Conservation (phyloP, 2,329 filamentous ascomycete genomes). For the Blastomyces percursus region DNA sequence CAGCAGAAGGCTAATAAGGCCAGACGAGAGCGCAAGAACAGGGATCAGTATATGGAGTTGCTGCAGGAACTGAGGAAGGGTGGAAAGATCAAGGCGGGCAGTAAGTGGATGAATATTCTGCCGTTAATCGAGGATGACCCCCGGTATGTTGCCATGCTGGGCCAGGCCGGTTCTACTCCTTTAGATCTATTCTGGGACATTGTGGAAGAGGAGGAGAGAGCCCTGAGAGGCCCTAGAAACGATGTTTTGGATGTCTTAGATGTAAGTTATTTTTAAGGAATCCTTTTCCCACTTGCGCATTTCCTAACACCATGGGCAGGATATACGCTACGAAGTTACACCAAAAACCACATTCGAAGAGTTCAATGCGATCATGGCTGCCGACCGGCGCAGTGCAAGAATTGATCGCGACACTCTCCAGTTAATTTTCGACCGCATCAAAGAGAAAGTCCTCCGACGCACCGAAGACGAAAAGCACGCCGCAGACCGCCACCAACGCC, state of each 20-base stretch:
- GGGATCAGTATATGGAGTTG: slow-evolving; percentile 67
- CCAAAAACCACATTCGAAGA: slow-evolving; percentile 79
- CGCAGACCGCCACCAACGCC: slow-evolving; percentile 73
- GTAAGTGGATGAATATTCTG: slow-evolving; percentile 78
- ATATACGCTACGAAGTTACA: slow-evolving; percentile 84
- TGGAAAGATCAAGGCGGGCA: slow-evolving; percentile 77
- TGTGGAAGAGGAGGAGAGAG: slow-evolving; percentile 83
- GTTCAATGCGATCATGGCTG: slow-evolving; percentile 69
- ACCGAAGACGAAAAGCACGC: slow-evolving; percentile 74
- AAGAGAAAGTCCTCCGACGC: slow-evolving; percentile 73
- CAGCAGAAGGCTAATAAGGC: slow-evolving; percentile 71
- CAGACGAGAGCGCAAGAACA: slow-evolving; percentile 72
- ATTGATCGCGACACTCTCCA: slow-evolving; percentile 69
- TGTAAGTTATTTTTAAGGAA: slow-evolving; percentile 44
- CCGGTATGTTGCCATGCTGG: slow-evolving; percentile 72
- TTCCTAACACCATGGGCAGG: slow-evolving; percentile 45
- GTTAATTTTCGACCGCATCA: slow-evolving; percentile 76
- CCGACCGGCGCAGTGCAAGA: slow-evolving; percentile 78
- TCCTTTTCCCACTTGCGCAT: slow-evolving; percentile 10
- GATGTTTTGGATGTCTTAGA: slow-evolving; percentile 80
- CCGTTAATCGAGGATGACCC: slow-evolving; percentile 66
- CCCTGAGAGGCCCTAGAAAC: slow-evolving; percentile 69
- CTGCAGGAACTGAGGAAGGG: slow-evolving; percentile 61
- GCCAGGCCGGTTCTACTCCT: slow-evolving; percentile 72
- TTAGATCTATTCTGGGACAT: slow-evolving; percentile 94